A percentile compares a stretch with the other conserved stretches of the same genome.
Conservation (phyloP, 2,329 filamentous ascomycete genomes). For the Ceratocystis lukuohia region DNA sequence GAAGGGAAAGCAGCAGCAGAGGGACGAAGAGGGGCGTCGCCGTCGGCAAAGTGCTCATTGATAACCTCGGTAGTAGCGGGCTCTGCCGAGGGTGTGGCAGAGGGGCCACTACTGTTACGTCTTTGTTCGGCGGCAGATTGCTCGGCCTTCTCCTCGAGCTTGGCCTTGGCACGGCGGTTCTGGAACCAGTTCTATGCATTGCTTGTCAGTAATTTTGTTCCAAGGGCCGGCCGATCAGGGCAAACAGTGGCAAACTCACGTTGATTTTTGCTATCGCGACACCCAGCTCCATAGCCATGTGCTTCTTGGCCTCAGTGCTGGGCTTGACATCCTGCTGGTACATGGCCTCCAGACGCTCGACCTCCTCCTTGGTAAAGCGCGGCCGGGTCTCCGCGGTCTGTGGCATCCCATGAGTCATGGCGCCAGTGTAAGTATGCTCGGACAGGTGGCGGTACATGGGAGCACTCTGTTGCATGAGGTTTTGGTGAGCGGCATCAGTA, state of each 20-base stretch:
- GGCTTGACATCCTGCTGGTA: constrained; percentile 53
- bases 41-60: constrained; percentile 27
- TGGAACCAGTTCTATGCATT: constrained; percentile 51
- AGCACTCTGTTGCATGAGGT: neutral
- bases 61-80: constrained; percentile 17
- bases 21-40: constrained; percentile 28
- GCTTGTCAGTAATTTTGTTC: neutral
- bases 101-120: constrained; percentile 22
- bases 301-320: constrained; percentile 47
- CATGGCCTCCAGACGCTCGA: constrained; percentile 45
- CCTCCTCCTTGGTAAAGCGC: constrained; percentile 44
- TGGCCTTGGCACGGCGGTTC: constrained; percentile 50
- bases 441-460: constrained; percentile 1
- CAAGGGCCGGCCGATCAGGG: no score
- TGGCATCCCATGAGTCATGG: neutral
- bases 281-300: constrained; percentile 46
- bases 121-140: constrained; percentile 30
- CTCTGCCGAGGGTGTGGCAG: constrained; percentile 23
- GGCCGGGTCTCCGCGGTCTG: constrained; percentile 36
- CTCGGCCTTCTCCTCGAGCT: constrained; percentile 47
- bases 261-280: constrained; percentile 53
- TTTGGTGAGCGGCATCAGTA: neutral
- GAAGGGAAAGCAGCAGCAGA: constrained; percentile 27
- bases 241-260: constrained; percentile 28
- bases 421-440: constrained; percentile 1